These are phyloP conservation scores for Endothia cerciana DNA, from an alignment of 2,329 filamentous ascomycete species.

Conservation along the genomic window DNA sequence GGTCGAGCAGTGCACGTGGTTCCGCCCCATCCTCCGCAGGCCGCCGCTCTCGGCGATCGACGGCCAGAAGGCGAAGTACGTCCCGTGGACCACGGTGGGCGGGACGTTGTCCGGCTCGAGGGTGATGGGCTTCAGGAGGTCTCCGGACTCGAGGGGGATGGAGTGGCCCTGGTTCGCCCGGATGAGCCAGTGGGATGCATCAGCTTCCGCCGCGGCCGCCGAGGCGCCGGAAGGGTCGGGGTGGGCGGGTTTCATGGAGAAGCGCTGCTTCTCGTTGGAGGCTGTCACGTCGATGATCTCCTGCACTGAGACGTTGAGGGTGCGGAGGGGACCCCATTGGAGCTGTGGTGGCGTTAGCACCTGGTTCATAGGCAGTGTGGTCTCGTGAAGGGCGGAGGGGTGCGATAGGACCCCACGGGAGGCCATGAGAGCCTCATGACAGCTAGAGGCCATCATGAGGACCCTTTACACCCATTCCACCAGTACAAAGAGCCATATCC, in stretches of 20 bases:
- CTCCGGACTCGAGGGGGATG: conserved; percentile 73
- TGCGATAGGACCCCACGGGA: too few relatives aligned
- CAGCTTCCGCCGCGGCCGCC: conserved; percentile 32
- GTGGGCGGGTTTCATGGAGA: conserved; percentile 68
- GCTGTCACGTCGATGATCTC: conserved; percentile 71
- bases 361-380: neutral
- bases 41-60: conserved; percentile 77
- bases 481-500: too few relatives aligned
- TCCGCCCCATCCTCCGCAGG: conserved; percentile 78
- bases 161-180: conserved; percentile 95
- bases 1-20: conserved; percentile 87
- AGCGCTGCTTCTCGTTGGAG: conserved; percentile 88
- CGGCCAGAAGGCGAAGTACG: conserved; percentile 80
- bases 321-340: conserved; percentile 62
- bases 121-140: conserved; percentile 71
- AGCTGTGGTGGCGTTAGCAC: conserved; percentile 42
- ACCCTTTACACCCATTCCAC: neutral
- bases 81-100: conserved; percentile 78
- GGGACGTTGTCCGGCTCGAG: conserved; percentile 63
- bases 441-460: too few relatives aligned
- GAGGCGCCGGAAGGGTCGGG: conserved; percentile 23
- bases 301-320: conserved; percentile 71
- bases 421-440: too few relatives aligned
- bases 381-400: neutral
- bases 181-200: conserved; percentile 77